phyloP scores from a whole-genome alignment of 108 stramenopile genomes.

The Tribonema minus region DNA sequence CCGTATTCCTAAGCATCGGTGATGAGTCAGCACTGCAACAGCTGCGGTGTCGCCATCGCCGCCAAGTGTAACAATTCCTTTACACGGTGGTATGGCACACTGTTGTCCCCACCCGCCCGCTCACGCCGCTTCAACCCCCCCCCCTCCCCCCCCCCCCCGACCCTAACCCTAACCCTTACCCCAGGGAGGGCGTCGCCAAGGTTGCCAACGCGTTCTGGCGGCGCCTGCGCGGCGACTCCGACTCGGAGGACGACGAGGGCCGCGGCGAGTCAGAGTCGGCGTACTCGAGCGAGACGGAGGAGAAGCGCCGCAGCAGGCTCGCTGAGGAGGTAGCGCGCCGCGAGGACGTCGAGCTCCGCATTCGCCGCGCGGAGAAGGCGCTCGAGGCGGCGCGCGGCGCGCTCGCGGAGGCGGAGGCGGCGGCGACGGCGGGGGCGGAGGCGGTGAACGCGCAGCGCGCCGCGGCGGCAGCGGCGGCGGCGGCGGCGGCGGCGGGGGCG shows the following conservation, averaged over 20 bases:
- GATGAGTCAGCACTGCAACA: no score
- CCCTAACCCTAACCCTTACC: no score
- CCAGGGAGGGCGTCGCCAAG: slow-evolving; percentile 17
- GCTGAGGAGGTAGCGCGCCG: no score
- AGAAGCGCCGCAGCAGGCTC: no score
- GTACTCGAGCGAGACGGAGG: not conserved
- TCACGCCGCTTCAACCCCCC: no score
- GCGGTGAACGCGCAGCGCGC: not conserved
- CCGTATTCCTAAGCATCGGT: no score
- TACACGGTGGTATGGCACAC: no score
- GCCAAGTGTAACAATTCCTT: no score
- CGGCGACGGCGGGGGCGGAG: not conserved
- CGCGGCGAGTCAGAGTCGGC: not conserved
- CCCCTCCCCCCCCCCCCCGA: no score
- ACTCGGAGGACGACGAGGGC: slow-evolving; percentile 2
- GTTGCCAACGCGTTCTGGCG: slow-evolving; percentile 14
- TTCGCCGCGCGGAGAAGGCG: not conserved
- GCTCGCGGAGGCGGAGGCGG: not conserved
- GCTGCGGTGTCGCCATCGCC: no score
- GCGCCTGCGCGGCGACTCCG: slow-evolving; percentile 3
- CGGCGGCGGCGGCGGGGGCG: not conserved
- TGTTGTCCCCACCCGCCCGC: no score
- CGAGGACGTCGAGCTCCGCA: not conserved
- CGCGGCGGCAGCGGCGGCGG: not conserved
- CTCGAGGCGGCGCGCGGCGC: not conserved